These are phyloP conservation scores for Paspalum vaginatum DNA, from an alignment of 176 grass and related monocot genomes.

Conservation along the genomic window DNA sequence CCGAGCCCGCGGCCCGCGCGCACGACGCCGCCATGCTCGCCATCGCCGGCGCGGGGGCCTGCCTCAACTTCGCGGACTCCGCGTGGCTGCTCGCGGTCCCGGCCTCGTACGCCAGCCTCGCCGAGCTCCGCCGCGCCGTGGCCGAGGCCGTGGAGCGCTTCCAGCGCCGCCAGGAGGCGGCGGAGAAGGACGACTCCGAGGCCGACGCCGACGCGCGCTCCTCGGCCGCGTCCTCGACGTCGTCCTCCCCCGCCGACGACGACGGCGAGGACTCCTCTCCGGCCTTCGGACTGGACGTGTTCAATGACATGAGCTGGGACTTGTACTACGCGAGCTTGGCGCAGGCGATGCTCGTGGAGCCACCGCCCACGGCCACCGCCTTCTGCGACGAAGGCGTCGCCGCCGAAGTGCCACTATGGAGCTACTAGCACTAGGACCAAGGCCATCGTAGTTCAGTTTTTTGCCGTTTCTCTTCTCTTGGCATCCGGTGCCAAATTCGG, in stretches of 20 bases:
- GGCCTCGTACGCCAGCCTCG: conserved; percentile 33
- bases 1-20: conserved; percentile 63
- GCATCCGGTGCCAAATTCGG: conserved; percentile 5
- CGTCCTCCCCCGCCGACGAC: not conserved
- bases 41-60: conserved; percentile 30
- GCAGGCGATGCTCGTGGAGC: conserved; percentile 60
- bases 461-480: not conserved
- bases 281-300: conserved; percentile 37
- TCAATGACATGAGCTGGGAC: conserved; percentile 58
- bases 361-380: not conserved
- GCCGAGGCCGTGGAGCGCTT: conserved; percentile 52
- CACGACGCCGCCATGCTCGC: conserved; percentile 74
- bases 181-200: not conserved
- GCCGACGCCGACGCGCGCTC: not conserved
- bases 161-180: not conserved
- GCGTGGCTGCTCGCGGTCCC: conserved; percentile 45
- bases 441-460: not conserved
- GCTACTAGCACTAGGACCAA: conserved; percentile 29
- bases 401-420: conserved; percentile 44
- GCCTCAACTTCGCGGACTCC: conserved; percentile 81
- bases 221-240: conserved; percentile 5
- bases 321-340: conserved; percentile 76
- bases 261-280: not conserved
- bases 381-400: conserved; percentile 16
- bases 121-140: conserved; percentile 58